These are phyloP conservation scores for Myriosclerotinia curreyana DNA, from an alignment of 2,329 filamentous ascomycete genomes.

Conservation along the genomic window DNA sequence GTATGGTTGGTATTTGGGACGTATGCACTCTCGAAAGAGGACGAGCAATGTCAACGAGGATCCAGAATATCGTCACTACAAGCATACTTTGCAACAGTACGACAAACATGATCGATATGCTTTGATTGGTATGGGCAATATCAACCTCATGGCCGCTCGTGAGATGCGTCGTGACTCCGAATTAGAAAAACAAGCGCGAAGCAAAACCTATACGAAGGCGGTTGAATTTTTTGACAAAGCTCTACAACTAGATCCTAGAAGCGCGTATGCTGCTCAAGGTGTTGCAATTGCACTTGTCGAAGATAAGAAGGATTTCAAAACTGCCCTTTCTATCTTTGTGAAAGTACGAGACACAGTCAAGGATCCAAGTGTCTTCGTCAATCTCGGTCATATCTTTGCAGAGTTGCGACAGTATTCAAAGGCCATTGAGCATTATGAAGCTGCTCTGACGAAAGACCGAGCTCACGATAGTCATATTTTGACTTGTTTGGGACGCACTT, in stretches of 20 bases:
- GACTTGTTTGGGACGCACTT: constrained; percentile 69
- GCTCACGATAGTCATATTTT: constrained; percentile 63
- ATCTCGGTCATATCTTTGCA: constrained; percentile 87
- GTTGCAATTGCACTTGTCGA: constrained; percentile 92
- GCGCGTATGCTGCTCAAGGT: constrained; percentile 94
- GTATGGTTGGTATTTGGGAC: constrained; percentile 94
- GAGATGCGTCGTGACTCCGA: constrained; percentile 94
- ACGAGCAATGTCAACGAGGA: constrained; percentile 81
- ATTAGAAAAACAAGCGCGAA: constrained; percentile 84
- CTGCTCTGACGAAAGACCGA: constrained; percentile 62
- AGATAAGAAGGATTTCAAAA: constrained; percentile 84
- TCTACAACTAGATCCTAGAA: constrained; percentile 87
- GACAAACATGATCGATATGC: constrained; percentile 99
- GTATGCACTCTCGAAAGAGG: constrained; percentile 73
- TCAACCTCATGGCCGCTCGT: constrained; percentile 76
- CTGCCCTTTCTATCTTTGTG: constrained; percentile 81
- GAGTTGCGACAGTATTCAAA: constrained; percentile 88
- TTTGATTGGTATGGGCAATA: constrained; percentile 92
- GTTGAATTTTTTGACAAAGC: constrained; percentile 99
- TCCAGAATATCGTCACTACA: constrained; percentile 89
- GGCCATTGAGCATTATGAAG: constrained; percentile 93
- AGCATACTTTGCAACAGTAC: constrained; percentile 88
- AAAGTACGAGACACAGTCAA: constrained; percentile 88
- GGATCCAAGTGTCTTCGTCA: constrained; percentile 84
- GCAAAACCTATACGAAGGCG: constrained; percentile 81